A percentile compares a stretch with the other conserved stretches of the same genome.
Conservation (phyloP, 305 asterid genomes). For the Lippia alba region DNA sequence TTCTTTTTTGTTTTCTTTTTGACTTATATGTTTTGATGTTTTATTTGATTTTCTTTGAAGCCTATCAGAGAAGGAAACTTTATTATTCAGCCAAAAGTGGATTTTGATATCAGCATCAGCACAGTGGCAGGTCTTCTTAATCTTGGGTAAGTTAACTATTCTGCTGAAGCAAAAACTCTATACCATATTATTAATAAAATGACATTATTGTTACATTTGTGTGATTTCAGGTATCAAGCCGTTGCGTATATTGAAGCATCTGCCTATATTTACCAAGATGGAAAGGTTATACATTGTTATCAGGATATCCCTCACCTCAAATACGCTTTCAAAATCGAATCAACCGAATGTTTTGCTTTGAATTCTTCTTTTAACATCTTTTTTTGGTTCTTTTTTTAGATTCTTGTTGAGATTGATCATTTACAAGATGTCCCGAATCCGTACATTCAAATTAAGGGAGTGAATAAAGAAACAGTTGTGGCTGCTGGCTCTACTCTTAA, state of each 20-base stretch:
- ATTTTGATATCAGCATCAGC: conserved; percentile 97
- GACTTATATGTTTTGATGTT: conserved; percentile 25
- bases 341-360: conserved; percentile 7
- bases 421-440: conserved; percentile 87
- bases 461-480: conserved; percentile 78
- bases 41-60: conserved; percentile 47
- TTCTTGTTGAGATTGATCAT: conserved; percentile 97
- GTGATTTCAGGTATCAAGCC: conserved; percentile 87
- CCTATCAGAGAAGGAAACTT: conserved; percentile 96
- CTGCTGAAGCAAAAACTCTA: too few relatives aligned
- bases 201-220: conserved; percentile 28
- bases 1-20: conserved; percentile 27
- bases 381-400: conserved; percentile 44
- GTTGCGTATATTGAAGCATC: conserved; percentile 93
- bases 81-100: conserved; percentile 97
- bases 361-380: conserved; percentile 3
- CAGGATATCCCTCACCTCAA: conserved; percentile 12
- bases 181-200: too few relatives aligned
- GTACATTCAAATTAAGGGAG: conserved; percentile 92
- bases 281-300: conserved; percentile 69
- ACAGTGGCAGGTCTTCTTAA: conserved; percentile 98
- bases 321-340: conserved; percentile 14
- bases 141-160: conserved; percentile 77
- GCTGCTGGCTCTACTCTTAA: conserved; percentile 86
- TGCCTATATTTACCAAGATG: conserved; percentile 97